Evolutionary conservation across 306 rosid species (phyloP).

Genomic region (Quercus alba): DNA sequence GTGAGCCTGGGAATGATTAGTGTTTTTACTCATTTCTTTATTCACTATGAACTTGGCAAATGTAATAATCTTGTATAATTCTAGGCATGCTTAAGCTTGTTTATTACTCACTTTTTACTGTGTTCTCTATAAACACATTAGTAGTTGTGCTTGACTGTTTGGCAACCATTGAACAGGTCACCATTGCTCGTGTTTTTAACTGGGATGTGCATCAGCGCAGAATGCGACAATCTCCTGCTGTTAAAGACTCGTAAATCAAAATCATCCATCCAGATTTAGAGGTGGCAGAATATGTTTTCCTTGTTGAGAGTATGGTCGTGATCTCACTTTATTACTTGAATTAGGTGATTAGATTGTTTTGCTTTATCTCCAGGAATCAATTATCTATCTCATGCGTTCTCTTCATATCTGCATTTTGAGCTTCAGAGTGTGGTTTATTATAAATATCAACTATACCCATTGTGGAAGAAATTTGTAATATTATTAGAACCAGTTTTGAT

Average conservation of each 20-base stretch:
- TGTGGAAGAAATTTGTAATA: constrained; percentile 6
- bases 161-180: constrained; percentile 55
- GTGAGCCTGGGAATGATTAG: neutral
- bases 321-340: constrained; percentile 12
- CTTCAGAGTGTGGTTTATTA: constrained; percentile 16
- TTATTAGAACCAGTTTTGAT: constrained; percentile 38
- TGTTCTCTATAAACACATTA: neutral
- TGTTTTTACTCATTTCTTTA: neutral
- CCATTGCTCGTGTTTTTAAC: constrained; percentile 86
- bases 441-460: neutral
- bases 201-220: constrained; percentile 94
- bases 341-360: constrained; percentile 27
- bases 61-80: neutral
- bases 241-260: constrained; percentile 34
- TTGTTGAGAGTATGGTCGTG: constrained; percentile 36
- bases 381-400: neutral
- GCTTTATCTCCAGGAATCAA: neutral
- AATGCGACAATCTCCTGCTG: constrained; percentile 42
- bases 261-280: constrained; percentile 13
- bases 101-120: neutral
- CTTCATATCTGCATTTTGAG: constrained; percentile 7
- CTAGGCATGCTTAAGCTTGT: neutral
- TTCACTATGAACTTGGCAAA: neutral
- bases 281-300: constrained; percentile 24
- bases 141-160: neutral